Evolutionary conservation across 768 basidiomycete genomes (phyloP), one percentile per base, ranked within the genome.

Genomic region (Boletellus ananas): DNA sequence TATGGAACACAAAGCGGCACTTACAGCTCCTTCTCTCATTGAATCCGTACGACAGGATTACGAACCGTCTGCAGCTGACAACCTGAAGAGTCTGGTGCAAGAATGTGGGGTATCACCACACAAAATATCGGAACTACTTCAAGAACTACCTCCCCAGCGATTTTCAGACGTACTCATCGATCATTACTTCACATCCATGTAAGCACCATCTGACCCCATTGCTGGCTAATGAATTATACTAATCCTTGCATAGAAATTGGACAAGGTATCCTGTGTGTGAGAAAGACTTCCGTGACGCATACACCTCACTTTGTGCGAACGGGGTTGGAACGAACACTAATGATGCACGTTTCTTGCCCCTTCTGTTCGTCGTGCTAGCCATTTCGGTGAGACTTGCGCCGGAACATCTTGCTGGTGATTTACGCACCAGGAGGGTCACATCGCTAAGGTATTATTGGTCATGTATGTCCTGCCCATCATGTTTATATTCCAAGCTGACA

Each of bases 371-470:
- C 37, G 89, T 95, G 1, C 75, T 97, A 34, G 93, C 94, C 12
- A 90, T 93, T 41, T 79, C 92, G 14, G 88, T 86, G 13, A 74
- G 93, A 54, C 73, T 95, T 21, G 90, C 93, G 3, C 92, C 94
- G 4, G 91, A 93, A 59, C 76, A 80, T 50, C 81, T 95, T 58
- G 87, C 77, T 29, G 92, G 91, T 1, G 89, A 93, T 66, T 80
- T 85, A 49, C 79, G 84, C 40, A 81, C 74, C 38, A 76, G 88
- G 46, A 78, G 88, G 61, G 73, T 92, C 23, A 91, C 87, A 8
- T 93, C 91, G 34, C 71, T 92, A 44, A 80, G 92, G 53, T 95
- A 92, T 72, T 95, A 96, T 63, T 97, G 94, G 94, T 90, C 87
- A 47, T 94, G 92, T 94, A 63, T 70, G 92, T 78, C 37, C 12